Evolutionary conservation across 371 early-diverging fungal species (phyloP), one percentile per base, ranked within the genome.

Genomic region (Rhizopus microsporus): DNA sequence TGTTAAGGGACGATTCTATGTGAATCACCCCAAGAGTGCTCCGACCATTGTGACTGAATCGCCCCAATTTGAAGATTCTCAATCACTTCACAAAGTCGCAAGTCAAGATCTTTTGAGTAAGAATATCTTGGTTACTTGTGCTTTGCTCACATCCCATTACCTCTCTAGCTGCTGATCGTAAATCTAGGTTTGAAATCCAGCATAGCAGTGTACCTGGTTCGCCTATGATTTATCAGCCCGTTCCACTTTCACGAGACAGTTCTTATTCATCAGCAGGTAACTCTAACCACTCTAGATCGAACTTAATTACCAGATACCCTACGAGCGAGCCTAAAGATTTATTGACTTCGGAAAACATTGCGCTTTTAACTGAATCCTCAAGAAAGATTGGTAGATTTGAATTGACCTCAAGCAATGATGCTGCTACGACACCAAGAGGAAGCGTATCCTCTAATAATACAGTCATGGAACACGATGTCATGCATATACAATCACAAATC

Each of bases 1-100:
- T 8, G 81, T 75, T 60, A 85, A 83, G 47, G 86, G 87, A 13
- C 62, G 87, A n/a, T 87, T 87, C 56, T 82, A 82, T 64, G 74
- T 87, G 4, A 71, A 74, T n/a, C 82, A 82, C 48, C 53, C 37
- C 8, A 31, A 35, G 48, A 43, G 53, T 35, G 23, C 48, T 13
- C 16, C 49, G 47, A 46, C 47, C 29, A 35, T 52, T 30, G 46
- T 49, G 35, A 33, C 6, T 47, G 57, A 56, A 13, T 10, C 45
- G 39, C 44, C 17, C 16, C 13, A 32, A 10, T 16, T 32, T 1
- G 51, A 62, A 23, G 54, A 57, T 10, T 32, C 51, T 15, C 54
- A 56, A 10, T 45, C 49, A 50, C 23, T 67, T 23, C 51, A 64
- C 16, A 64, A 64, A 39, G 38, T 56, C 3, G 47, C 55, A 9